Conservation (phyloP, 2,329 filamentous ascomycete species). For the Harringtonia lauricola region DNA sequence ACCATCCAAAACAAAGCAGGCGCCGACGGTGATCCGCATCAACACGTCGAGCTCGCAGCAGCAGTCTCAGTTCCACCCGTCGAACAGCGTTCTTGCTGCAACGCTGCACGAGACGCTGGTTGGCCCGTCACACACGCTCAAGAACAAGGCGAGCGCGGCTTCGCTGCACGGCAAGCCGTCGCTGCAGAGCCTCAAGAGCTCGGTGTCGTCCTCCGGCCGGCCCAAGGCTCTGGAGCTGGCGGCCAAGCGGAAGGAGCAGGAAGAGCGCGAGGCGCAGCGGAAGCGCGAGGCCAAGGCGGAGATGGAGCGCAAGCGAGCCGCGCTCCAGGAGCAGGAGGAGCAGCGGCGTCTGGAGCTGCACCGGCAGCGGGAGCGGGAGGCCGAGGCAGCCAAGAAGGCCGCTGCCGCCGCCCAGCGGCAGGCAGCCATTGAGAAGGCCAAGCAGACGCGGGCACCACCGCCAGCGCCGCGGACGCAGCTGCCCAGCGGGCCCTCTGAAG, state of each 20-base stretch:
- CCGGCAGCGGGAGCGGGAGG: slow-evolving; percentile 37
- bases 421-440: slow-evolving; percentile 52
- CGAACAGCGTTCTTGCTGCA: slow-evolving; percentile 45
- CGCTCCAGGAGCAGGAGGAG: slow-evolving; percentile 50
- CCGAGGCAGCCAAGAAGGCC: slow-evolving; percentile 46
- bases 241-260: slow-evolving; percentile 73
- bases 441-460: slow-evolving; percentile 52
- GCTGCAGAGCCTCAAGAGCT: slow-evolving; percentile 51
- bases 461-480: slow-evolving; percentile 43
- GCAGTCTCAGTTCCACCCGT: slow-evolving; percentile 43
- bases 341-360: slow-evolving; percentile 50
- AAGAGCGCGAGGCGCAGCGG: slow-evolving; percentile 67
- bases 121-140: slow-evolving; percentile 26
- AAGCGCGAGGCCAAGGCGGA: slow-evolving; percentile 76
- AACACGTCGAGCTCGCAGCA: slow-evolving; percentile 52
- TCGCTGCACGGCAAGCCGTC: slow-evolving; percentile 50
- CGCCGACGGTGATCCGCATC: slow-evolving; percentile 61
- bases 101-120: slow-evolving; percentile 44
- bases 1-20: slow-evolving; percentile 48
- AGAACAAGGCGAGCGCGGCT: slow-evolving; percentile 56
- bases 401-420: slow-evolving; percentile 41
- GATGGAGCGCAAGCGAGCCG: slow-evolving; percentile 63
- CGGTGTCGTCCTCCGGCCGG: slow-evolving; percentile 50
- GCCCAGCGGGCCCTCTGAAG: slow-evolving; percentile 39
- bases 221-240: slow-evolving; percentile 64